Percentiles rank a stretch among this genome's conserved stretches.
Evolutionary conservation across 768 basidiomycete genomes (phyloP).

Genomic region (Hypsizygus marmoreus): DNA sequence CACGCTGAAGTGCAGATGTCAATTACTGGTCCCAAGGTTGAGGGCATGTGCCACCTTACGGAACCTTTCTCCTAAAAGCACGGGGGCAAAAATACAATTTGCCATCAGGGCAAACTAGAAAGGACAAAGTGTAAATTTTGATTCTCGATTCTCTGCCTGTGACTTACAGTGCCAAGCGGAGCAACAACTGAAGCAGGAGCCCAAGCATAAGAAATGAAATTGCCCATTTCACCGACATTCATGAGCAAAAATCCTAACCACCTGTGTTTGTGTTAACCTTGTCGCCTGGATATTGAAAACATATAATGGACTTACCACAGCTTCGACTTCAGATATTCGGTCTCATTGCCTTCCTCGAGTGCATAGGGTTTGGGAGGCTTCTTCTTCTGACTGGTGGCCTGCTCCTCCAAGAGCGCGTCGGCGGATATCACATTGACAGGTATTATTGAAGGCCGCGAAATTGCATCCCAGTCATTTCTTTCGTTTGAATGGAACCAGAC

Average conservation of each 20-base stretch:
- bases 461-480: slow-evolving; percentile 13
- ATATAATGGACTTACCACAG: slow-evolving; percentile 63
- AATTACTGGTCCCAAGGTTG: slow-evolving; percentile 15
- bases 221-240: slow-evolving; percentile 88
- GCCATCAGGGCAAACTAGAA: slow-evolving; percentile 86
- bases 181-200: slow-evolving; percentile 94
- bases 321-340: slow-evolving; percentile 81
- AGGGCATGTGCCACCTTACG: slow-evolving; percentile 52
- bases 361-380: slow-evolving; percentile 14
- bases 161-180: slow-evolving; percentile 87
- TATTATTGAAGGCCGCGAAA: slow-evolving; percentile 22
- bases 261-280: slow-evolving; percentile 46
- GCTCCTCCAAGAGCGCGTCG: slow-evolving; percentile 30
- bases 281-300: too few relatives aligned
- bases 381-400: slow-evolving; percentile 9
- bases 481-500: slow-evolving; percentile 29
- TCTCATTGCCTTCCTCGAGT: slow-evolving; percentile 54
- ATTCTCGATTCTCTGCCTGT: slow-evolving; percentile 9
- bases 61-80: slow-evolving; percentile 82
- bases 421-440: slow-evolving; percentile 46
- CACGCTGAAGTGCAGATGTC: slow-evolving; percentile 48
- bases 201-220: slow-evolving; percentile 89
- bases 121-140: slow-evolving; percentile 10
- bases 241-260: slow-evolving; percentile 89
- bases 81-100: slow-evolving; percentile 91